These are phyloP conservation scores for Ophiostoma perfectum DNA, from an alignment of 2,329 filamentous ascomycete genomes.

Conservation along the genomic window DNA sequence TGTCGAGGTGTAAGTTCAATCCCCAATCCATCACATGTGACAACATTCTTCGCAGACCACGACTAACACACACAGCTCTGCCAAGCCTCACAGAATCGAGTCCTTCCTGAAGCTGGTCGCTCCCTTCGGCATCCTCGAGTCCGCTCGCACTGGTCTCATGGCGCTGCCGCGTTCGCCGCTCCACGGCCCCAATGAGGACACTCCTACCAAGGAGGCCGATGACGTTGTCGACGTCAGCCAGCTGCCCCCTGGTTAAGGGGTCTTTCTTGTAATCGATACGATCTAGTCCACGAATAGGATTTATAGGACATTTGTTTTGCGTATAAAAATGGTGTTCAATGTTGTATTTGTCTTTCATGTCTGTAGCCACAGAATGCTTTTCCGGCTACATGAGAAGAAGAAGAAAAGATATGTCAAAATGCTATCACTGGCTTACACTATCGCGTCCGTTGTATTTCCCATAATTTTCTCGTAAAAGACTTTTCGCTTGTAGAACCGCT, in stretches of 20 bases:
- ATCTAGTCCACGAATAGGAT: constrained; percentile 4
- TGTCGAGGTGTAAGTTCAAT: constrained; percentile 73
- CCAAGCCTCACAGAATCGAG: constrained; percentile 89
- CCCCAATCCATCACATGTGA: no score
- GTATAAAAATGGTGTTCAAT: neutral
- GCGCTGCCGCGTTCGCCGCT: constrained; percentile 90
- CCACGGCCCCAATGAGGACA: constrained; percentile 62
- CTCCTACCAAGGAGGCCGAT: constrained; percentile 75
- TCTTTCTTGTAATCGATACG: neutral
- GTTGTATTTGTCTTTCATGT: neutral
- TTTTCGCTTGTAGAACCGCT: neutral
- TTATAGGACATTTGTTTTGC: constrained; percentile 9
- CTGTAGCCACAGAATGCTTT: neutral
- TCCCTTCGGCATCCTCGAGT: constrained; percentile 95
- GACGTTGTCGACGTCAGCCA: constrained; percentile 93
- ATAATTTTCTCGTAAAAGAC: neutral
- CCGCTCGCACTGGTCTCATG: constrained; percentile 92
- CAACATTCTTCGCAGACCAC: no score
- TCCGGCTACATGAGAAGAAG: no score
- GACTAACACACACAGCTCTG: constrained; percentile 53
- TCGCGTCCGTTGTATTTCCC: neutral
- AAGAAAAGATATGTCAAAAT: neutral
- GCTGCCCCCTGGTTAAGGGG: constrained; percentile 74
- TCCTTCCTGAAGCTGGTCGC: constrained; percentile 94
- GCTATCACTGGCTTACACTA: neutral